Evolutionary conservation across 768 basidiomycete genomes (phyloP), one percentile per base, ranked within the genome.

Genomic region (Phylloporus arenicola): DNA sequence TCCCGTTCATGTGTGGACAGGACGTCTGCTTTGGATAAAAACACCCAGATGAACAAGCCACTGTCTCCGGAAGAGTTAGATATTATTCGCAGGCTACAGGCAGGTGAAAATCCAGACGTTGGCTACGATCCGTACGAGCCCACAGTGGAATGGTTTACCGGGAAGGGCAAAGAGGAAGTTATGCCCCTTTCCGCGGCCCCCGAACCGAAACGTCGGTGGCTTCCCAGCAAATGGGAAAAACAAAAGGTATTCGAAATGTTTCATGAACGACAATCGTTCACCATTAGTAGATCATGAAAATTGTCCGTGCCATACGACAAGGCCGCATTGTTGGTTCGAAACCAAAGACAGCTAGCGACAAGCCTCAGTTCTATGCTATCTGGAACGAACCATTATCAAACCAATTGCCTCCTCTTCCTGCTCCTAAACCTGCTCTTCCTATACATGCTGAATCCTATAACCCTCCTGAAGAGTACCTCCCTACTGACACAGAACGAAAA

Each of bases 171-270:
- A 63, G 90, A 96, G 63, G 91, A 94, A 71, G 71, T 86, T 19
- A 97, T 93, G 92, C 96, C 96, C 20, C 68, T 99, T 13, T 89
- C 86, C 11, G 82, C 83, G 27, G 88, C 88, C 24, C 91, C 93
- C 2, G 93, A 98, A 65, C 96, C 96, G 17, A 99, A 99, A 71
- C 81, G 92, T 47, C 81, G 96, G 42, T 99, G 94, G 84, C 79
- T 97, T 12, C 92, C 94, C 13, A 95, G 92, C 71, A 98, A 94
- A 74, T 99, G 96, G 96, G 96, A 98, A 72, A 97, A 96, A 70
- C 85, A 96, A 78, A 99, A 99, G 82, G 94, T 92, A 61, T 47
- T 65, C 33, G 16, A 13, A 31, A 40, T 16, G 30, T 43, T 22
- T 29, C 10, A 3, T 29, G 31, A 17, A 38, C 24, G 33, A 11